phyloP scores from a whole-genome alignment of 257 asterid genomes.

The Penstemon newberryi region DNA sequence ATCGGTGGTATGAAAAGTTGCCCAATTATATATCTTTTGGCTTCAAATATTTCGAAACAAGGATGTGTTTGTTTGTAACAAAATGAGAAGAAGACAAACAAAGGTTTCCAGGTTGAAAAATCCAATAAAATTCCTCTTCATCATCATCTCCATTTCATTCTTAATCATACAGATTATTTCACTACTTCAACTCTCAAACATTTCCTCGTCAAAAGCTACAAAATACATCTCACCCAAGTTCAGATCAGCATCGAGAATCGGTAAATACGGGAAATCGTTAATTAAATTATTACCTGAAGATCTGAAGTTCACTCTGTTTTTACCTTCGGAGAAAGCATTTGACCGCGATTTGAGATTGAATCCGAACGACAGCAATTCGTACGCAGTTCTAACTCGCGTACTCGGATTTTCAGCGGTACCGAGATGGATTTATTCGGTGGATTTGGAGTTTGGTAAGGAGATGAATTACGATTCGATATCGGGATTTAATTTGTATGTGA shows the following conservation, averaged over 20 bases:
- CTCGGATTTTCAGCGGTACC: constrained; percentile 79
- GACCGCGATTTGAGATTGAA: constrained; percentile 50
- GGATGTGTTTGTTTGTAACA: background rate
- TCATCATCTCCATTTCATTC: constrained; percentile 41
- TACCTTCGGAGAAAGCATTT: constrained; percentile 69
- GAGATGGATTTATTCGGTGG: constrained; percentile 41
- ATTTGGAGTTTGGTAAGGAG: constrained; percentile 47
- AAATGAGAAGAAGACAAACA: constrained; percentile 27
- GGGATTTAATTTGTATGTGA: constrained; percentile 49
- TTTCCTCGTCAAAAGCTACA: constrained; percentile 20
- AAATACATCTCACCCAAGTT: background rate
- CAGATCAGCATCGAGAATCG: constrained; percentile 28
- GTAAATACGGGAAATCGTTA: constrained; percentile 55
- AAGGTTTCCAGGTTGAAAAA: constrained; percentile 29
- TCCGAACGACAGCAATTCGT: constrained; percentile 47
- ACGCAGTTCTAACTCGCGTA: constrained; percentile 66
- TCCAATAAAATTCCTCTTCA: constrained; percentile 45
- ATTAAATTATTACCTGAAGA: constrained; percentile 69
- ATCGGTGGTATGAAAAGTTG: no score
- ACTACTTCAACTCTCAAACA: constrained; percentile 41
- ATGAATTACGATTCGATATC: constrained; percentile 55
- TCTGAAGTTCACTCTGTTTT: constrained; percentile 71
- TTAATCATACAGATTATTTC: constrained; percentile 45
- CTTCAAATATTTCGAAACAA: no score
- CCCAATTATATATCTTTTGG: no score